These are phyloP conservation scores for Populus euphratica DNA, from an alignment of 345 rosid species.

Conservation along the genomic window DNA sequence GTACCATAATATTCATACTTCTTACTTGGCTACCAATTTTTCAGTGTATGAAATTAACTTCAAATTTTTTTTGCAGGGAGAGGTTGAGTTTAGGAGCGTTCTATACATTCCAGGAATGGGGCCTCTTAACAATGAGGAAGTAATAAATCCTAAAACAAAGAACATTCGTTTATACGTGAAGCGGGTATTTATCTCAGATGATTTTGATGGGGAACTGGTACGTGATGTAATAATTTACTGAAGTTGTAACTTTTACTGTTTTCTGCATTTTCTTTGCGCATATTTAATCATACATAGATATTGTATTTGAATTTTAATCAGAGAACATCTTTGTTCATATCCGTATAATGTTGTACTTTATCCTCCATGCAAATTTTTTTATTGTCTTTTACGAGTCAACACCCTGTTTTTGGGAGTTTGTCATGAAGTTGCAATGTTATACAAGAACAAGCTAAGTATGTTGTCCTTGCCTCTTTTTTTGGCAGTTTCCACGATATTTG, in stretches of 20 bases:
- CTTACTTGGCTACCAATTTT: not conserved
- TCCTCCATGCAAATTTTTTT: not conserved
- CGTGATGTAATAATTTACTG: constrained; percentile 19
- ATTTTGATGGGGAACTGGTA: constrained; percentile 99
- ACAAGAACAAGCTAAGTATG: not conserved
- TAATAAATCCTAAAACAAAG: constrained; percentile 81
- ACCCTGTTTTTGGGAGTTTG: not conserved
- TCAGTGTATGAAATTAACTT: constrained; percentile 3
- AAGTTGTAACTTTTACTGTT: not conserved
- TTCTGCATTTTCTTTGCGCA: not conserved
- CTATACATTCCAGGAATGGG: constrained; percentile 95
- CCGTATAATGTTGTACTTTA: not conserved
- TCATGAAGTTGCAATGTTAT: not conserved
- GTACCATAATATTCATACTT: constrained; percentile 23
- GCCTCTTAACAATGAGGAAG: constrained; percentile 90
- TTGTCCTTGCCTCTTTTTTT: not conserved
- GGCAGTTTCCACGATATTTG: constrained; percentile 92
- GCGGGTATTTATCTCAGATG: constrained; percentile 98
- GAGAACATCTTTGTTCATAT: not conserved
- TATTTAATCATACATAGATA: not conserved
- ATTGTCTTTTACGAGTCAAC: not conserved
- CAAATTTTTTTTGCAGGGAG: constrained; percentile 55
- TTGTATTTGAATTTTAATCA: not conserved
- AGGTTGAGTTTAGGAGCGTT: constrained; percentile 96
- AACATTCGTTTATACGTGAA: constrained; percentile 85